Conservation (phyloP, 2,329 filamentous ascomycete species). For the Zasmidium angulare region DNA sequence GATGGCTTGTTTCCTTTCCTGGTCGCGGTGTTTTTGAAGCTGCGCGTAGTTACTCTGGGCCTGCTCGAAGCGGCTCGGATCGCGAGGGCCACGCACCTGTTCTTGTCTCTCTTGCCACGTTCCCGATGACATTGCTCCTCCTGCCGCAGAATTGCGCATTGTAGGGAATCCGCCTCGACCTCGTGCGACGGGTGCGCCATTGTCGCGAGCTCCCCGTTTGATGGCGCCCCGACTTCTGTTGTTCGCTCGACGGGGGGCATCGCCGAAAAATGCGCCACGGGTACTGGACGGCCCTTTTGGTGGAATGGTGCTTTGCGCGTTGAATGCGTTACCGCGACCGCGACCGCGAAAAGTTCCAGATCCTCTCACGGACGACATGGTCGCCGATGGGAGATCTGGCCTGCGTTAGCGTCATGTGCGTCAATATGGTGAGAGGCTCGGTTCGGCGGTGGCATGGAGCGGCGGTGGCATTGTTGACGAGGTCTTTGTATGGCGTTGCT, state of each 20-base stretch:
- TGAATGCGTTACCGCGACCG: conserved; percentile 17
- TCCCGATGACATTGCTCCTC: conserved; percentile 12
- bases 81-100: conserved; percentile 19
- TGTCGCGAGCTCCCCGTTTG: neutral
- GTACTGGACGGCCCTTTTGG: conserved; percentile 5
- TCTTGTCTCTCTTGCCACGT: conserved; percentile 23
- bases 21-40: conserved; percentile 51
- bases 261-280: conserved; percentile 6
- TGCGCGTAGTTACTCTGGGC: conserved; percentile 32
- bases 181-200: neutral
- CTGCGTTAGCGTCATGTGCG: conserved; percentile 19
- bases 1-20: conserved; percentile 53
- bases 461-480: conserved; percentile 7
- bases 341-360: conserved; percentile 19
- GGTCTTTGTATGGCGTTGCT: conserved; percentile 3
- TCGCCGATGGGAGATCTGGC: conserved; percentile 15
- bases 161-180: neutral
- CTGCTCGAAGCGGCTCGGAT: conserved; percentile 24
- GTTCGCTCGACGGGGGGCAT: conserved; percentile 3
- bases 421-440: conserved; percentile 6
- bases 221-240: conserved; percentile 6
- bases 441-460: conserved; percentile 6
- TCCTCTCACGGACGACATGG: conserved; percentile 21
- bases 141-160: conserved; percentile 4
- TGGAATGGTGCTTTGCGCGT: conserved; percentile 7